Conservation (phyloP, 805 yeast species). For the Candida insectalens region DNA sequence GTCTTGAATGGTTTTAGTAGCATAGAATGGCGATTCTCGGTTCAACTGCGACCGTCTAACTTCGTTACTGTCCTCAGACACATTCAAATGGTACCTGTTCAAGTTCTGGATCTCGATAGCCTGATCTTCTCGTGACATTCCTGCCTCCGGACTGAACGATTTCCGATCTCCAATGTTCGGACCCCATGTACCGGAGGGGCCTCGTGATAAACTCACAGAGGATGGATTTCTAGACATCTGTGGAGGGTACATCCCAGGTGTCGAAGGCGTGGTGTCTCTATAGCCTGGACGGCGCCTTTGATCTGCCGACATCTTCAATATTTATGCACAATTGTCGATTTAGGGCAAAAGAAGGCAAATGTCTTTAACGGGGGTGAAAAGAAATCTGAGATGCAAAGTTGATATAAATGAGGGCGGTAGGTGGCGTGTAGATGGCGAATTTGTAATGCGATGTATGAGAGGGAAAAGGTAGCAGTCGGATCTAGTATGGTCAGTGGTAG, state of each 20-base stretch:
- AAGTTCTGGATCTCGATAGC: slow-evolving; percentile 15
- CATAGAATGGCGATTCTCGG: slow-evolving; percentile 13
- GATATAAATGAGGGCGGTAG: too few relatives aligned
- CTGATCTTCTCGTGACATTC: slow-evolving; percentile 5
- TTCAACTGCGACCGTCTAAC: slow-evolving; percentile 16
- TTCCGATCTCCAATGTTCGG: slow-evolving; percentile 4
- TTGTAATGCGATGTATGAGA: too few relatives aligned
- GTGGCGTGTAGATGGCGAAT: too few relatives aligned
- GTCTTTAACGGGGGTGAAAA: too few relatives aligned
- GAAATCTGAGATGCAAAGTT: too few relatives aligned
- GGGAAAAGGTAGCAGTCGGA: too few relatives aligned
- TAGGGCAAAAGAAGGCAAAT: background rate
- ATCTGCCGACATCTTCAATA: background rate
- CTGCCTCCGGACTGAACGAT: slow-evolving; percentile 1
- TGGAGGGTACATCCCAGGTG: slow-evolving; percentile 3
- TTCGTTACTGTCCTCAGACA: slow-evolving; percentile 39
- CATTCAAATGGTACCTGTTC: slow-evolving; percentile 38
- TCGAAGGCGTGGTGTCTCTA: background rate
- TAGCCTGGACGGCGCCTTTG: background rate
- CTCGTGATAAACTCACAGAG: slow-evolving; percentile 10
- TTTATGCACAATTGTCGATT: too few relatives aligned
- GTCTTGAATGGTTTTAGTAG: slow-evolving; percentile 13
- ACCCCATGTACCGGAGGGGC: slow-evolving; percentile 6
- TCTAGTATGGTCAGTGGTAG: too few relatives aligned
- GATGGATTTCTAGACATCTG: slow-evolving; percentile 19